These are phyloP conservation scores for Vicia sativa DNA, from an alignment of 306 rosid genomes.

Conservation along the genomic window DNA sequence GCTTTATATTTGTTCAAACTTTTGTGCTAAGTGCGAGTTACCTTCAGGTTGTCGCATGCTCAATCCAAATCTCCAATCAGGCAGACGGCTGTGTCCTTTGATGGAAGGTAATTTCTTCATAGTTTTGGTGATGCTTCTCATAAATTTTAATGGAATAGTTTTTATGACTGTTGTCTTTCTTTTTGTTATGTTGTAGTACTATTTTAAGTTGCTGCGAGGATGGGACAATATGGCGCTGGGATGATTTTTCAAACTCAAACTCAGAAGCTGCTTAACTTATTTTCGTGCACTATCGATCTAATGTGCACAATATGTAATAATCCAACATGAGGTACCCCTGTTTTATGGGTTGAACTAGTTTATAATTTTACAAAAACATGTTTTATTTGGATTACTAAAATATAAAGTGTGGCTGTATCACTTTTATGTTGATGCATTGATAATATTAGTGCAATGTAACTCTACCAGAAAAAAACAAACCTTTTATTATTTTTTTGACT, in stretches of 20 bases:
- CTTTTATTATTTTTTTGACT: not conserved
- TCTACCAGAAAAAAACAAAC: not conserved
- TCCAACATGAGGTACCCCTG: conserved; percentile 1
- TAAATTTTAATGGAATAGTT: conserved; percentile 8
- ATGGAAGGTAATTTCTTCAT: conserved; percentile 75
- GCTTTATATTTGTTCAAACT: conserved; percentile 12
- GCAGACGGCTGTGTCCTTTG: conserved; percentile 88
- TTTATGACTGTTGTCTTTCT: not conserved
- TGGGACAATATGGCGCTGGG: conserved; percentile 99
- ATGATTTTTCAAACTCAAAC: conserved; percentile 50
- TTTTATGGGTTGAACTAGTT: conserved; percentile 30
- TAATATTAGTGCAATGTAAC: not conserved
- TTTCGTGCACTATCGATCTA: not conserved
- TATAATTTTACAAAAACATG: not conserved
- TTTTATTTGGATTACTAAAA: not conserved
- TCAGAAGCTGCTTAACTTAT: conserved; percentile 32
- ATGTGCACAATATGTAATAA: conserved; percentile 9
- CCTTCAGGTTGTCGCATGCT: conserved; percentile 72
- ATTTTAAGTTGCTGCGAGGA: conserved; percentile 90
- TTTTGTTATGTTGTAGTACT: conserved; percentile 58
- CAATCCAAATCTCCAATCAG: conserved; percentile 89
- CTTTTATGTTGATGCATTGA: not conserved
- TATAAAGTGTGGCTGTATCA: not conserved
- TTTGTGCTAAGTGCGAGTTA: not conserved
- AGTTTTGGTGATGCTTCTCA: not conserved